Base-by-base conservation (phyloP, 148 eudicot genomes). In the Spergularia marina region DNA sequence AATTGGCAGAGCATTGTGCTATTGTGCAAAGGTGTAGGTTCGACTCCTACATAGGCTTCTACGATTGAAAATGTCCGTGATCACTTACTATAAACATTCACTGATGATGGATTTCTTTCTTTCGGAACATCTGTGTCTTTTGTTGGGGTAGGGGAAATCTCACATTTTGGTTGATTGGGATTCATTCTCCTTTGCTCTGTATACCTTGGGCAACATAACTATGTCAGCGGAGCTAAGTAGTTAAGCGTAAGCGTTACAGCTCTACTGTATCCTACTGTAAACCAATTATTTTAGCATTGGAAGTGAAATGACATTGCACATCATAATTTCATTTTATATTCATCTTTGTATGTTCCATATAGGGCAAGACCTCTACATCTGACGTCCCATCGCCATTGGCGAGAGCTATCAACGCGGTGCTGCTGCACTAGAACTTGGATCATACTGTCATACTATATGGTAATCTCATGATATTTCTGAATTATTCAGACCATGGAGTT, bases 1-100 rank as follows among this genome's bases (percentile, higher is more conserved):
- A 77, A 53, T 53, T 53, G 80, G 74, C 18, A 17, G 79, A 77
- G 79, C 61, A 52, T 77, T 44, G 68, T 61, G 73, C 66, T 59
- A 2, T 34, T 68, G 75, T 39, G 52, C 75, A 52, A 77, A 5
- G 74, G 52, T 39, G 69, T 77, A 41, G 80, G 75, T 78, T 63
- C 71, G 23, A 78, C 7, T 78, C 70, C 63, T 36, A 34, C 74
- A 68, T 41, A 13, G 72, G 73, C 66, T 53, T 68, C 54, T 15
- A 2, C 12, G 16, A 13, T 65, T 0, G 36, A 6, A 6, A 44
- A 44, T 6, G 44, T 41, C 8, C 44, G 8, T 41, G 44, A 41
- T 41, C 44, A 41, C 17, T 11, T 3, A 12, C 15, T 54, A 4
- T 1, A 16, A 14, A 15, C 7, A 17, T 15, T 4, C 17, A 55